Conservation (phyloP, 1,139 yeast genomes). For the Williopsis jadinii region DNA sequence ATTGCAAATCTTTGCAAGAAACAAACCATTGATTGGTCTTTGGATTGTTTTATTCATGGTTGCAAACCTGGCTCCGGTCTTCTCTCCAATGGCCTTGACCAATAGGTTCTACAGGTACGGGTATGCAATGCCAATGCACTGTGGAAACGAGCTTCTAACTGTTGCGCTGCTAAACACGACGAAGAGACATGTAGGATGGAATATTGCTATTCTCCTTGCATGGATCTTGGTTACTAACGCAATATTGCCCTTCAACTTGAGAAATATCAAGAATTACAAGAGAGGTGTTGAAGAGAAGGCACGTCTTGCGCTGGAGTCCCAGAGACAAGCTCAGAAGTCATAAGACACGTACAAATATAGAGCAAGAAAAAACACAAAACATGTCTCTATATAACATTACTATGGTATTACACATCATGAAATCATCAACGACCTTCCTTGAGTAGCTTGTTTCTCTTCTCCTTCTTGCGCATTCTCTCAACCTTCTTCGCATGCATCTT, state of each 20-base stretch:
- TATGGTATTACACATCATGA: no score
- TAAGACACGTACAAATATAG: no score
- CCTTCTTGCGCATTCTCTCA: slow-evolving; percentile 72
- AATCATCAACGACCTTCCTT: slow-evolving; percentile 47
- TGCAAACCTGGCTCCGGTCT: slow-evolving; percentile 40
- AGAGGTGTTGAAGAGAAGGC: slow-evolving; percentile 16
- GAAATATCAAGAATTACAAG: slow-evolving; percentile 19
- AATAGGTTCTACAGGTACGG: slow-evolving; percentile 42
- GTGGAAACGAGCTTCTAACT: slow-evolving; percentile 40
- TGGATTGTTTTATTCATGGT: slow-evolving; percentile 40
- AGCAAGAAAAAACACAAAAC: no score
- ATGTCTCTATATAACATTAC: no score
- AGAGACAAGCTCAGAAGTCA: no score
- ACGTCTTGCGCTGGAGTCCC: slow-evolving; percentile 6
- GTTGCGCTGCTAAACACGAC: slow-evolving; percentile 38
- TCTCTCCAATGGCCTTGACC: slow-evolving; percentile 40
- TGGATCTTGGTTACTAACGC: slow-evolving; percentile 39
- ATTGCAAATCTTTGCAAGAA: slow-evolving; percentile 31
- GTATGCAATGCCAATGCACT: slow-evolving; percentile 45
- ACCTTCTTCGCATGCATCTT: slow-evolving; percentile 76
- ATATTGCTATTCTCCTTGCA: slow-evolving; percentile 39
- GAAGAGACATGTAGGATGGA: slow-evolving; percentile 39
- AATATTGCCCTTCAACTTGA: slow-evolving; percentile 34
- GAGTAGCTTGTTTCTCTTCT: slow-evolving; percentile 73
- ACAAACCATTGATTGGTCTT: slow-evolving; percentile 41